Evolutionary conservation across 1,139 yeast species (phyloP), one percentile per base, ranked within the genome.

Genomic region (Pichia sp.): DNA sequence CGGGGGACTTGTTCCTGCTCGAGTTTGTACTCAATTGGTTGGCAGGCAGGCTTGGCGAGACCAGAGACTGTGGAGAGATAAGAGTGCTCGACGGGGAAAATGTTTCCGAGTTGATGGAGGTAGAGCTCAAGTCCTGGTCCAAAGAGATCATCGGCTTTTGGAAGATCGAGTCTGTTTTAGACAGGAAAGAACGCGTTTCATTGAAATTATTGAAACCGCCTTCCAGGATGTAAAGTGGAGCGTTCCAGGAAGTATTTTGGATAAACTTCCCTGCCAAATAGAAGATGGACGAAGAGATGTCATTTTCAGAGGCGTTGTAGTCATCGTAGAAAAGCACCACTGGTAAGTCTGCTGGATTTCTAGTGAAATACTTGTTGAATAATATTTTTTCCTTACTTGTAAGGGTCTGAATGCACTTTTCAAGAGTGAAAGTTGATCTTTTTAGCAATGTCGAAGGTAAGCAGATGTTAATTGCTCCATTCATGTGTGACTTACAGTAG

Each of bases 391-490:
- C 82, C 46, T 67, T 62, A n/a, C 54, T 51, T 1, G 82, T 78
- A 36, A 79, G 66, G 2, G 83, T 76, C 47, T 75, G 75, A 25
- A 79, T 70, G 58, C 83, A 78, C 53, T 79, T 69, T 30, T 66
- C 66, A 48, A 79, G 66, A n/a, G 74, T 73, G 58, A 78, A 79
- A 44, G 75, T 76, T 18, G 72, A 61, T 51, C 84, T 66, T 60
- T 74, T 78, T 48, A 79, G 65, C 26, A 79, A 66, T 1, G 83
- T 79, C 41, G 81, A 76, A 2, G 83, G 83, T 36, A 79, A 66
- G 56, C 83, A 78, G n/a, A 79, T 69, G 59, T 79, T 79, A 48
- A 79, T 67, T 4, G 83, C 70, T 44, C 73, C 69, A 4, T 57
- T 56, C n/a, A 79, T 61, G 57, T 78, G 83, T 4, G 70, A 61